A percentile compares a stretch with the other conserved stretches of the same genome.
phyloP scores from a whole-genome alignment of 352 stramenopile genomes.

The Blastocystis sp. region DNA sequence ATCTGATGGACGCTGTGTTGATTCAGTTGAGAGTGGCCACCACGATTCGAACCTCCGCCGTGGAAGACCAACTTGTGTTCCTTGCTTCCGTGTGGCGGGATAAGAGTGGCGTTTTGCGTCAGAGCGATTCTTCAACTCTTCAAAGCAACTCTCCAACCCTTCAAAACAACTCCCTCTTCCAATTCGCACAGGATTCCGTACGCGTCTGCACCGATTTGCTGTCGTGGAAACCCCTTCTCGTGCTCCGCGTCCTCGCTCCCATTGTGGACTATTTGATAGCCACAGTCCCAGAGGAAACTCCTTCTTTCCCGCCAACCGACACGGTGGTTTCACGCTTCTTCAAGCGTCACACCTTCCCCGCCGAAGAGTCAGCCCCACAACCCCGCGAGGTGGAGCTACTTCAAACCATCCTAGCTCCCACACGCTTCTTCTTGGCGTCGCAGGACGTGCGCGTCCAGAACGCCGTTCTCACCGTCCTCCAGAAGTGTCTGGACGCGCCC shows the following conservation, averaged over 20 bases:
- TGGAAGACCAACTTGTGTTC: neutral
- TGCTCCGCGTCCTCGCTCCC: neutral
- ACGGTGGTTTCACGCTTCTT: neutral
- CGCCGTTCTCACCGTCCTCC: neutral
- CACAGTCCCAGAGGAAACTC: neutral
- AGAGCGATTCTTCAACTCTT: too few species aligned
- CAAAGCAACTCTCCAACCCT: too few species aligned
- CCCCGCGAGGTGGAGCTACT: neutral
- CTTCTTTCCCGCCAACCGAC: neutral
- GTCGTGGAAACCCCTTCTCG: neutral
- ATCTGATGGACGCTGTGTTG: conserved; percentile 35
- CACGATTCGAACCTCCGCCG: neutral
- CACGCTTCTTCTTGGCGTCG: neutral
- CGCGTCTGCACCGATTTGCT: conserved; percentile 1
- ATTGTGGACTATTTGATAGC: neutral
- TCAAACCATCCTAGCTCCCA: neutral
- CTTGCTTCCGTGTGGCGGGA: conserved; percentile 12
- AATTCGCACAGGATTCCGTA: conserved; percentile 24
- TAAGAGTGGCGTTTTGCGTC: neutral
- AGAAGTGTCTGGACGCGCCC: neutral
- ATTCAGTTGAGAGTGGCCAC: conserved; percentile 24
- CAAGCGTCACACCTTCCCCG: neutral
- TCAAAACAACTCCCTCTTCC: neutral
- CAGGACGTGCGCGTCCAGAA: neutral
- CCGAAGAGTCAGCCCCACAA: neutral